Base-by-base conservation (phyloP, 2,329 filamentous ascomycete genomes). In the Septoria petroselini region DNA sequence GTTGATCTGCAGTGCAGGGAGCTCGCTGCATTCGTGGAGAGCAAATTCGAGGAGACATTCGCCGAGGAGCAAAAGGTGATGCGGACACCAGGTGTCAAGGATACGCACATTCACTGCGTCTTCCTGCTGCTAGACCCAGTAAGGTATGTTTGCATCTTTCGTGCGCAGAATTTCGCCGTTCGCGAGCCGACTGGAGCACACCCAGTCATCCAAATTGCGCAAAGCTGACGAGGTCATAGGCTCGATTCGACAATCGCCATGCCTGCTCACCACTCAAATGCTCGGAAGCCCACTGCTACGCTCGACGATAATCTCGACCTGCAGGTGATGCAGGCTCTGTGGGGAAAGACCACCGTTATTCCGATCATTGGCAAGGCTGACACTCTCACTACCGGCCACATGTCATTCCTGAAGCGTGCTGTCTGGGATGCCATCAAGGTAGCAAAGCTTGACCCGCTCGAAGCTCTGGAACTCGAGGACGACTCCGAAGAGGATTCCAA, bases 31-130 rank as follows among this genome's bases (percentile, higher is more conserved):
- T 98, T 98, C 73, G 76, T 98, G 52, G 93, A 98, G 75, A 91
- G 86, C 75, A 97, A 97, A 70, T 98, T 98, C 62, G 91, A 98
- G 69, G 93, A 98, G 65, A 97, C 93, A 0, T 95, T 98, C 68
- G 83, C 83, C 41, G 93, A 98, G 72, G 93, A 98, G 75, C 95
- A 95, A 80, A 97, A 96, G 75, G 91, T 98, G 39, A 79, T 96
- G 55, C 86, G 93, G 63, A 90, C 91, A 45, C 91, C 93, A 19
- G 91, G 91, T 48, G 86, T 88, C 58, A 88, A 90, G 68, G 93
- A 98, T 73, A 96, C 91, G 42, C 93, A 98, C 69, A 95, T 98
- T 58, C 93, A 98, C 68, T 94, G 89, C 59, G 90, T 90, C 47
- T 95, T 98, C 71, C 78, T 97, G 48, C 76, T 98, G 48, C 81